phyloP scores from a whole-genome alignment of 2,329 filamentous ascomycete genomes.

The Cytospora paraplurivora region DNA sequence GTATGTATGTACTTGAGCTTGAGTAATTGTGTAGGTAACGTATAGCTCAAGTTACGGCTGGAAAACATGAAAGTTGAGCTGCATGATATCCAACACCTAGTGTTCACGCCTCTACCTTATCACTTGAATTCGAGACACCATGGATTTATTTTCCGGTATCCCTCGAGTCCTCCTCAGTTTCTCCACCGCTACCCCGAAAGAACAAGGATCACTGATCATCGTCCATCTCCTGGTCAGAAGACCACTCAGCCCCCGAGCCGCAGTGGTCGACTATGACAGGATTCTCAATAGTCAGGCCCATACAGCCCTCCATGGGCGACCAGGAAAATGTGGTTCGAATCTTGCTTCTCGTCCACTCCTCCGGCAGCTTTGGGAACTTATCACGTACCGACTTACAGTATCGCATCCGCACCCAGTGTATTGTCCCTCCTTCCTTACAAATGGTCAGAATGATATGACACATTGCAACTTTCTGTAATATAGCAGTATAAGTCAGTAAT shows the following conservation, averaged over 20 bases:
- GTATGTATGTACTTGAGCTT: too few species aligned
- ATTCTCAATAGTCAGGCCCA: conserved; percentile 7
- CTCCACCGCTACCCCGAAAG: neutral
- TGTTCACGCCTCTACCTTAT: too few species aligned
- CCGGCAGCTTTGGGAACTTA: neutral
- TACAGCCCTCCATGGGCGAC: conserved; percentile 15
- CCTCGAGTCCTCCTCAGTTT: neutral
- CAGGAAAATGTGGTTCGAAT: conserved; percentile 3
- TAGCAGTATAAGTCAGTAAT: neutral
- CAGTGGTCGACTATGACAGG: neutral
- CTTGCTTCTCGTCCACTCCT: neutral
- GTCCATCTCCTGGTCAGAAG: conserved; percentile 5
- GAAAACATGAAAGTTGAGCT: too few species aligned
- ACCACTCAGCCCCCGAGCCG: conserved; percentile 9
- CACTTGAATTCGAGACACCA: too few species aligned
- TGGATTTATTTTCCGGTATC: neutral
- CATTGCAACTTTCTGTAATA: neutral
- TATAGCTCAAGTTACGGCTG: too few species aligned
- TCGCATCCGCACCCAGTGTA: conserved; percentile 11
- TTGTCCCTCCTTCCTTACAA: conserved; percentile 9
- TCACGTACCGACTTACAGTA: neutral
- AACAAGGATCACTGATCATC: neutral
- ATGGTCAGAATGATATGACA: conserved; percentile 11
- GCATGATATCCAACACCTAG: too few species aligned
- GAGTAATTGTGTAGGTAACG: too few species aligned